Base-by-base conservation (phyloP, 768 basidiomycete species). In the Boletus rubroflammeus region DNA sequence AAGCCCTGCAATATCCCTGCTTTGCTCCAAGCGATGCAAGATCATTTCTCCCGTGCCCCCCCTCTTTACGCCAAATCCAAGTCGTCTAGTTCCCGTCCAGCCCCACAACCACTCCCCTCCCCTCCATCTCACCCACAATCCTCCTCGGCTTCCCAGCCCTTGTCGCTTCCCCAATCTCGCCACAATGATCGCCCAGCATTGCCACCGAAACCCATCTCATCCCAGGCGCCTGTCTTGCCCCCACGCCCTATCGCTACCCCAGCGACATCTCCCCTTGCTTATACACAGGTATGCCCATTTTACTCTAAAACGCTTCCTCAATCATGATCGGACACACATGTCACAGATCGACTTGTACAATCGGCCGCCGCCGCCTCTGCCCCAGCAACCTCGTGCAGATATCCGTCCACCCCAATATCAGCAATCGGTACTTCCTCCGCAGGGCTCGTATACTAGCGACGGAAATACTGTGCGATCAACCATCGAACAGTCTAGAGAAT, bases 61-160 rank as follows among this genome's bases (percentile, higher is more conserved):
- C 95, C 95, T 7, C 83, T 98, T 15, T 97, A 94, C 67, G 85
- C 95, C 31, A 93, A 88, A 71, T 86, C 91, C 15, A 80, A 75
- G 62, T 57, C 68, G 21, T 40, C 65, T 34, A 61, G 57, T 48
- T 56, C 64, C 25, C 56, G 58, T 31, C 63, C 58, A 59, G 56
- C 60, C 60, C 53, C 65, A 35, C 59, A 61, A 31, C 47, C 63
- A 35, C 53, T 62, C 53, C 60, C 66, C 35, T 38, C 64, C 3
- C 40, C 61, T 39, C 32, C 57, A 26, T 38, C 17, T 47, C 69
- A 57, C 6, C 59, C 62, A 57, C 66, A 44, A 10, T 62, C 40
- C 52, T 26, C 38, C 46, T 47, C 45, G 50, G 11, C 41, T 41
- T 42, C 63, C 35, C 64, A 61, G 39, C 51, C 66, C 49, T 60